phyloP scores from a whole-genome alignment of 345 rosid species.

The Gossypium stocksii region DNA sequence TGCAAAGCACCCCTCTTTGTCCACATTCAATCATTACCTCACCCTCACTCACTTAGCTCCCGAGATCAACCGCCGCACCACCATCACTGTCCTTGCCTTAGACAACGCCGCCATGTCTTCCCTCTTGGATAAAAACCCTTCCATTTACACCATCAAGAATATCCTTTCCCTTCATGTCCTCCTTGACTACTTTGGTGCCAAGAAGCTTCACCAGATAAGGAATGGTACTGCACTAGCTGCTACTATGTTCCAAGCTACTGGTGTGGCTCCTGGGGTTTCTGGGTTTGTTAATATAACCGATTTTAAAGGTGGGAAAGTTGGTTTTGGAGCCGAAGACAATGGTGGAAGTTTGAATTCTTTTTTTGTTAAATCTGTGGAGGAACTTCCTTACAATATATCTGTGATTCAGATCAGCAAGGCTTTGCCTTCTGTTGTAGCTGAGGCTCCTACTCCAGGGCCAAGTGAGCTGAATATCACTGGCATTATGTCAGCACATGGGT shows the following conservation, averaged over 20 bases:
- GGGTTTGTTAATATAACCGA: slow-evolving; percentile 94
- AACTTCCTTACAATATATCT: slow-evolving; percentile 81
- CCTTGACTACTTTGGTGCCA: slow-evolving; percentile 86
- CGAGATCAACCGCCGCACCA: slow-evolving; percentile 77
- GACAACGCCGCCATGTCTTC: slow-evolving; percentile 75
- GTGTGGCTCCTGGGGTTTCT: slow-evolving; percentile 68
- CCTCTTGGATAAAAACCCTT: slow-evolving; percentile 52
- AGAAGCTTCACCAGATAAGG: slow-evolving; percentile 89
- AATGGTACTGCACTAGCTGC: slow-evolving; percentile 85
- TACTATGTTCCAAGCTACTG: slow-evolving; percentile 90
- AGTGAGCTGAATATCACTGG: slow-evolving; percentile 59
- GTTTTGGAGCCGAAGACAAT: slow-evolving; percentile 57
- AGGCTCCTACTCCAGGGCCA: slow-evolving; percentile 85
- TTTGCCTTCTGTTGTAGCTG: slow-evolving; percentile 64
- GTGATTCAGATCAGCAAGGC: slow-evolving; percentile 79
- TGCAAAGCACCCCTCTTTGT: slow-evolving; percentile 60
- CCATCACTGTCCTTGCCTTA: slow-evolving; percentile 85
- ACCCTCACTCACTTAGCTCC: slow-evolving; percentile 73
- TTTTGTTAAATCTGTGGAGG: slow-evolving; percentile 73
- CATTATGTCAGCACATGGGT: slow-evolving; percentile 87
- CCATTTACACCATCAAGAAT: slow-evolving; percentile 71
- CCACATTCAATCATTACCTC: slow-evolving; percentile 87
- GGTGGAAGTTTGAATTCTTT: slow-evolving; percentile 46
- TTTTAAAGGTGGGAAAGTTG: slow-evolving; percentile 81
- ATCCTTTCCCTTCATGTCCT: slow-evolving; percentile 87